Percentiles rank a stretch among this genome's conserved stretches.
These are phyloP conservation scores for Massarina eburnea DNA, from an alignment of 2,329 filamentous ascomycete genomes.

Conservation along the genomic window DNA sequence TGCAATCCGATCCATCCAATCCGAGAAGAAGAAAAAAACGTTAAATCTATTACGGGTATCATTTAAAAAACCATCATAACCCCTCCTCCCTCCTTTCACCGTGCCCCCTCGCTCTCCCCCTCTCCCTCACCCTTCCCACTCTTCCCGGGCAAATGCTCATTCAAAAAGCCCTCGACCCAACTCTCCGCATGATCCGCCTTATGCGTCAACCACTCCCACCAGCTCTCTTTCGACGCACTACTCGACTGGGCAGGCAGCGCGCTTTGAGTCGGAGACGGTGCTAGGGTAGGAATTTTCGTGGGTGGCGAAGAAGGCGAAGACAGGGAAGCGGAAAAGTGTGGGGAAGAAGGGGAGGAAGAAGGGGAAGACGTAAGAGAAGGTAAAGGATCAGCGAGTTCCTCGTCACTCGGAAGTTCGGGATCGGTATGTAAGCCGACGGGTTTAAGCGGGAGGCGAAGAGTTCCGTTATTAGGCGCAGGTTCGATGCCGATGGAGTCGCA, in stretches of 20 bases:
- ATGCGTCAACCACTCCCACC: slow-evolving; percentile 43
- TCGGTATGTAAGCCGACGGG: slow-evolving; percentile 63
- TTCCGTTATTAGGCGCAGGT: slow-evolving; percentile 84
- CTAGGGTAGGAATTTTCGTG: neutral
- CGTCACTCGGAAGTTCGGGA: slow-evolving; percentile 46
- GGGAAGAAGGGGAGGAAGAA: slow-evolving; percentile 4
- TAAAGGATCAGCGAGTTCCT: slow-evolving; percentile 58
- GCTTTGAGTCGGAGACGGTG: slow-evolving; percentile 12
- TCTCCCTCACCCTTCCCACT: slow-evolving; percentile 5
- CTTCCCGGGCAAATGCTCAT: slow-evolving; percentile 28
- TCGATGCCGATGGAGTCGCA: slow-evolving; percentile 80
- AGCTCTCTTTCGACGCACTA: slow-evolving; percentile 18
- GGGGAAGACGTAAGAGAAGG: slow-evolving; percentile 2
- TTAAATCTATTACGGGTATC: too few species aligned
- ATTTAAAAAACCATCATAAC: neutral
- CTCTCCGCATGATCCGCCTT: slow-evolving; percentile 37
- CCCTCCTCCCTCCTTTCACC: neutral
- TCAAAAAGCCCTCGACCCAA: slow-evolving; percentile 40
- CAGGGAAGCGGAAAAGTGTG: slow-evolving; percentile 1
- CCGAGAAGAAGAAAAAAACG: too few species aligned
- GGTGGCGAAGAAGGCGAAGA: too few species aligned
- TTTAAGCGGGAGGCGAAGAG: slow-evolving; percentile 70
- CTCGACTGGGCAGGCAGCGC: slow-evolving; percentile 13
- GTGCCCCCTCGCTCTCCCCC: neutral
- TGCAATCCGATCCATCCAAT: too few species aligned